These are phyloP conservation scores for Fusarium hainanense DNA, from an alignment of 2,329 filamentous ascomycete species.

Conservation along the genomic window DNA sequence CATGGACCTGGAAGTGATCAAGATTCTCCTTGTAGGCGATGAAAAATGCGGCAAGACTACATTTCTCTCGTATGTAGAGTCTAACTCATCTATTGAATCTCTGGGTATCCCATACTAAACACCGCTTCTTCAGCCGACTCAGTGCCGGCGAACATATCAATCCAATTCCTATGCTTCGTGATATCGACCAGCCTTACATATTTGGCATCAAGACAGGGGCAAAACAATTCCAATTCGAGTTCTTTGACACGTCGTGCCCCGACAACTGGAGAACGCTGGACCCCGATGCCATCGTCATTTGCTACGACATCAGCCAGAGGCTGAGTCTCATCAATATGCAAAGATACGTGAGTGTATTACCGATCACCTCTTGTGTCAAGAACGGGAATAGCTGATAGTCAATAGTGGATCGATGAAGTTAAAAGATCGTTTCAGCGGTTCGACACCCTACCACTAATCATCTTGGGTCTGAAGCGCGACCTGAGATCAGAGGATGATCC, in stretches of 20 bases:
- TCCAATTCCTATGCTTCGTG: conserved; percentile 62
- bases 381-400: not conserved
- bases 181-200: conserved; percentile 70
- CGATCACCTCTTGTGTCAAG: not conserved
- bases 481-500: conserved; percentile 67
- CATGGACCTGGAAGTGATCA: conserved; percentile 63
- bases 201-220: conserved; percentile 62
- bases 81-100: conserved; percentile 17
- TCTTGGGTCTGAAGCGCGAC: conserved; percentile 71
- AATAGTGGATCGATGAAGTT: conserved; percentile 69
- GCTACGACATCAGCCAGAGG: conserved; percentile 71
- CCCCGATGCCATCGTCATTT: conserved; percentile 68
- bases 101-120: conserved; percentile 17
- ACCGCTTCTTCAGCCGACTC: conserved; percentile 58
- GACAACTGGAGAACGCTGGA: conserved; percentile 68
- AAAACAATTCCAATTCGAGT: conserved; percentile 64
- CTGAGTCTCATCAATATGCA: conserved; percentile 69
- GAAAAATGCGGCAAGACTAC: conserved; percentile 69
- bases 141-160: conserved; percentile 58
- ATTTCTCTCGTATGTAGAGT: conserved; percentile 66
- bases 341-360: conserved; percentile 59
- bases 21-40: conserved; percentile 69
- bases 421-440: conserved; percentile 59
- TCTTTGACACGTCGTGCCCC: conserved; percentile 69
- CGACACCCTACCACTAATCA: conserved; percentile 64